Conservation (phyloP, 2,329 filamentous ascomycete species). For the Fusarium camptoceras region DNA sequence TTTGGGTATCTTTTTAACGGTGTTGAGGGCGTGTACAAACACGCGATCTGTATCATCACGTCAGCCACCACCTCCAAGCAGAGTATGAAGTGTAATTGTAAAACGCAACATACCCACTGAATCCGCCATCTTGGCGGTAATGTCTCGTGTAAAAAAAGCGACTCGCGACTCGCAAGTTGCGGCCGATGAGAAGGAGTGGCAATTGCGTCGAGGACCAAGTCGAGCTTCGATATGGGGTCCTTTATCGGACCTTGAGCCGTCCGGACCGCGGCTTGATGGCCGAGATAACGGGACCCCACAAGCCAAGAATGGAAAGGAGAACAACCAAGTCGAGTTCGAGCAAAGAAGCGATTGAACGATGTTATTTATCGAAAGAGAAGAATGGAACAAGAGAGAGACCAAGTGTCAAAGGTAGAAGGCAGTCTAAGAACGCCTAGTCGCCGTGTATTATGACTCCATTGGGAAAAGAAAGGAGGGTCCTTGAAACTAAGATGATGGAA, state of each 20-base stretch:
- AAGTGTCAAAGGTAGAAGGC: constrained; percentile 12
- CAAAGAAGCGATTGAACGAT: constrained; percentile 7
- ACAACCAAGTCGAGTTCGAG: constrained; percentile 3
- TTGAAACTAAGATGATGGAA: constrained; percentile 22
- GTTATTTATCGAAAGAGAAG: constrained; percentile 1
- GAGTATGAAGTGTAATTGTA: neutral
- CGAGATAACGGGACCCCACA: constrained; percentile 45
- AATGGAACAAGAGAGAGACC: constrained; percentile 8
- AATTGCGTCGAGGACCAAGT: constrained; percentile 25
- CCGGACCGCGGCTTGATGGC: constrained; percentile 47
- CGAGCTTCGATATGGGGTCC: constrained; percentile 36
- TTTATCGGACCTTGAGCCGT: constrained; percentile 46
- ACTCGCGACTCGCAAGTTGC: constrained; percentile 33
- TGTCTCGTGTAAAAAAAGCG: constrained; percentile 15
- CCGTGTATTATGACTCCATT: constrained; percentile 41
- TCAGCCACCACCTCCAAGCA: constrained; percentile 25
- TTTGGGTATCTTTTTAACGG: constrained; percentile 96
- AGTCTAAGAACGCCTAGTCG: constrained; percentile 23
- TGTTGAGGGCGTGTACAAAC: constrained; percentile 98
- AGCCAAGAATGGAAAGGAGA: constrained; percentile 22
- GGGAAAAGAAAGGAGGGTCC: constrained; percentile 31
- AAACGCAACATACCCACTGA: constrained; percentile 46
- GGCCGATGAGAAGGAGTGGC: constrained; percentile 30
- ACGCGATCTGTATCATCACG: constrained; percentile 78
- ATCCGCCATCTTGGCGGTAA: constrained; percentile 44